Base-by-base conservation (phyloP, 192 early-diverging fungal genomes). In the Rhizophagus clarus region DNA sequence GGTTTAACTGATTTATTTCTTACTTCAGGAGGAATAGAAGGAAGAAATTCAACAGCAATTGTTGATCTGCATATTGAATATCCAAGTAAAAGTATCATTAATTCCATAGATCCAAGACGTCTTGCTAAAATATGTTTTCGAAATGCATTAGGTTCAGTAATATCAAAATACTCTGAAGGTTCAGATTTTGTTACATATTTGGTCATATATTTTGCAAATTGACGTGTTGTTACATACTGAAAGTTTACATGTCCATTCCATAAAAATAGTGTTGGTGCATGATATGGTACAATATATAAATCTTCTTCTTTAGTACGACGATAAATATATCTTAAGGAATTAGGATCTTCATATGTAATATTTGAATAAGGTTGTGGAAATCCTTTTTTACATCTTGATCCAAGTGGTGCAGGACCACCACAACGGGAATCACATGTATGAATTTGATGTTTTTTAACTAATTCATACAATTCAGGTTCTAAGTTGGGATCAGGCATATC, bases 201-300 rank as follows among this genome's bases (percentile, higher is more conserved):
- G 20, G 62, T 64, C 62, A 64, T 64, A 64, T 64, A 64, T 64
- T 28, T n/a, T 64, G 62, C 62, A 22, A 64, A 64, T n/a, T 28
- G n/a, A 26, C 28, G 8, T 26, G n/a, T 4, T 26, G 62, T 64
- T n/a, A 64, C 62, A 64, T 64, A 64, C 22, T 64, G 62, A 28
- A 64, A 64, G 22, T 64, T 64, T 7, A n/a, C 6, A 64, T 64
- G 15, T 22, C n/a, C 62, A 64, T 64, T 28, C 62, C 62, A 64
- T 26, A 28, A 26, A n/a, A 64, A 17, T 64, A 64, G 22, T 64
- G 62, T 64, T 26, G 15, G 62, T 28, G 62, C 62, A 64, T 64
- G 62, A 15, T 26, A 64, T 15, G 62, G 63, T 3, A 66, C 22
- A 22, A 66, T 4, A 24, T 29, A 66, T 5, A 24, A 28, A 66